These are phyloP conservation scores for Naganishia albida DNA, from an alignment of 1,284 basidiomycete genomes.

Conservation along the genomic window DNA sequence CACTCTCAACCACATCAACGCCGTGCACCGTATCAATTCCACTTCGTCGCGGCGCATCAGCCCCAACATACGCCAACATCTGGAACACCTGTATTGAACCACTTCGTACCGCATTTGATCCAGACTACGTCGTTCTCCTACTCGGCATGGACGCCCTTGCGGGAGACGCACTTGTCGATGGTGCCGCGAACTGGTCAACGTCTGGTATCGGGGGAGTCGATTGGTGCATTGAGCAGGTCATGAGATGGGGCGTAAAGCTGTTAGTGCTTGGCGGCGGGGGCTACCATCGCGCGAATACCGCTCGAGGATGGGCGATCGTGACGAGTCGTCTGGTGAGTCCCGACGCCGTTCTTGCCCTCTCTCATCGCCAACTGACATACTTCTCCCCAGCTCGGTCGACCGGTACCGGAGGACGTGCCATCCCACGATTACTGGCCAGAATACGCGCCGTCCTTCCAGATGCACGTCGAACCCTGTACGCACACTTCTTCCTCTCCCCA, in stretches of 20 bases:
- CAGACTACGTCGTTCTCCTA: conserved; percentile 79
- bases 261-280: conserved; percentile 62
- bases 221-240: conserved; percentile 66
- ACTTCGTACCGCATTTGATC: conserved; percentile 65
- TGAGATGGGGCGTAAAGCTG: conserved; percentile 65
- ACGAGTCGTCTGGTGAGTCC: conserved; percentile 70
- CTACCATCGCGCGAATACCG: conserved; percentile 76
- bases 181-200: conserved; percentile 71
- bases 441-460: conserved; percentile 74
- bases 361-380: neutral
- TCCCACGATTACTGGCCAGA: conserved; percentile 67
- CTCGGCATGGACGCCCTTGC: conserved; percentile 84
- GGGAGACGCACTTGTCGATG: conserved; percentile 71
- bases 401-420: conserved; percentile 65
- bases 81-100: conserved; percentile 65
- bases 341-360: conserved; percentile 5
- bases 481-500: neutral
- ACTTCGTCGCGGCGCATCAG: conserved; percentile 66
- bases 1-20: conserved; percentile 58
- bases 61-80: conserved; percentile 63
- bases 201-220: conserved; percentile 67
- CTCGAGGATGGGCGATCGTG: conserved; percentile 78
- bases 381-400: conserved; percentile 41
- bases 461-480: conserved; percentile 64
- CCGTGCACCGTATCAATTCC: conserved; percentile 77